Evolutionary conservation across 2,329 filamentous ascomycete species (phyloP).

Genomic region (Juglanconis sp.): DNA sequence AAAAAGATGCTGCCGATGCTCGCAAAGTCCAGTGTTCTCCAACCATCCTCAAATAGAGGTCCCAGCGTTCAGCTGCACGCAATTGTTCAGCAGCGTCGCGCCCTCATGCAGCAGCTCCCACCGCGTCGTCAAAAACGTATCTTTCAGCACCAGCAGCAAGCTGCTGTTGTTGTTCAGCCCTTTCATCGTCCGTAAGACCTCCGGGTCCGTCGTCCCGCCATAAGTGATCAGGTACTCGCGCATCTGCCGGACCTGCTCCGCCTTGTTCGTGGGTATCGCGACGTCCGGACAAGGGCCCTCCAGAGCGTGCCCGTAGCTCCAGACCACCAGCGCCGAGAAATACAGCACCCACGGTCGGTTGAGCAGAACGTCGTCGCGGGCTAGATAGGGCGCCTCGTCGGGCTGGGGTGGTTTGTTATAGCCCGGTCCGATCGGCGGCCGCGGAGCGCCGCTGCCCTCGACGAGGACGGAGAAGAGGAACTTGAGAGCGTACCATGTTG

Average conservation of each 20-base stretch:
- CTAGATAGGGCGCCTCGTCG: constrained; percentile 61
- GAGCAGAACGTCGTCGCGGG: constrained; percentile 82
- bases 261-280: constrained; percentile 52
- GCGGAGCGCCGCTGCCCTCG: constrained; percentile 40
- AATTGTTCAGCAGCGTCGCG: constrained; percentile 74
- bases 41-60: constrained; percentile 27
- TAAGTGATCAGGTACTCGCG: constrained; percentile 70
- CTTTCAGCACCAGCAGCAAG: constrained; percentile 74
- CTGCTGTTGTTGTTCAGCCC: constrained; percentile 83
- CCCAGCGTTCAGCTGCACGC: constrained; percentile 58
- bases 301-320: constrained; percentile 89
- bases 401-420: constrained; percentile 25
- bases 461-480: constrained; percentile 84
- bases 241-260: constrained; percentile 75
- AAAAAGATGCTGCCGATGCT: neutral
- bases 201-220: constrained; percentile 68
- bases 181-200: constrained; percentile 68
- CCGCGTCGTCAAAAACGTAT: constrained; percentile 76
- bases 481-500: constrained; percentile 86
- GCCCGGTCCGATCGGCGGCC: constrained; percentile 27
- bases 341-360: constrained; percentile 96
- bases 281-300: constrained; percentile 68
- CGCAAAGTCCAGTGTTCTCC: neutral
- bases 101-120: constrained; percentile 94
- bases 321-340: constrained; percentile 86